Base-by-base conservation (phyloP, 2,329 filamentous ascomycete genomes). In the Penicillium sp. region DNA sequence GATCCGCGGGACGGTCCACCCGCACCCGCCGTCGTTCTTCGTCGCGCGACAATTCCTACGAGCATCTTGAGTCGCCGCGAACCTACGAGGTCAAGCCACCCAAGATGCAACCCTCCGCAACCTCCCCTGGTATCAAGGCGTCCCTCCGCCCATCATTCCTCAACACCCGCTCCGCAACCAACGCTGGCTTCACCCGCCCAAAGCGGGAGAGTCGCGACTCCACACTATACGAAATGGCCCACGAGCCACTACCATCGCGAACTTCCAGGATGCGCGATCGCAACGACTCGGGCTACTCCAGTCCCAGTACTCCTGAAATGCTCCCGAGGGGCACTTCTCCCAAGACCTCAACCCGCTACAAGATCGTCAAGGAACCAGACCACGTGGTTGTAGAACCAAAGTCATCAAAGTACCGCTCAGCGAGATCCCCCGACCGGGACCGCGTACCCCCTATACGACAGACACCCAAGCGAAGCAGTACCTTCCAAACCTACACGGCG, bases 241-340 rank as follows among this genome's bases (percentile, higher is more conserved):
- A 67, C 23, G 63, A 69, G n/a, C 53, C 67, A 3, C 50, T 62
- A 6, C 67, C 71, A 7, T 42, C 69, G 13, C 73, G 75, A 41
- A 65, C 72, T 2, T 73, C 76, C 12, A 78, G 75, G 48, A 56
- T 73, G 42, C 73, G 74, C 53, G 67, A 78, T 33, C 69, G 70
- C 42, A 69, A 75, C 31, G 78, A 80, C 55, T 80, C 78, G 4
- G 77, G 76, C 3, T 79, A 80, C 56, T 79, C 76, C 6, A 80
- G 75, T 62, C 76, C 78, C 10, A 71, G 71, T 23, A 78, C 76
- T 1, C 76, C 77, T 2, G 77, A 79, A 40, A 73, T 75, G 63
- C 63, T 67, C 21, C 58, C 64, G 5, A 70, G 69, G 8, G 67
- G 71, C 38, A 68, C 67, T 56, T 72, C 72, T 2, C 67, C 73